These are phyloP conservation scores for Cystobasidium tubakii DNA, from an alignment of 768 basidiomycete species.

Conservation along the genomic window DNA sequence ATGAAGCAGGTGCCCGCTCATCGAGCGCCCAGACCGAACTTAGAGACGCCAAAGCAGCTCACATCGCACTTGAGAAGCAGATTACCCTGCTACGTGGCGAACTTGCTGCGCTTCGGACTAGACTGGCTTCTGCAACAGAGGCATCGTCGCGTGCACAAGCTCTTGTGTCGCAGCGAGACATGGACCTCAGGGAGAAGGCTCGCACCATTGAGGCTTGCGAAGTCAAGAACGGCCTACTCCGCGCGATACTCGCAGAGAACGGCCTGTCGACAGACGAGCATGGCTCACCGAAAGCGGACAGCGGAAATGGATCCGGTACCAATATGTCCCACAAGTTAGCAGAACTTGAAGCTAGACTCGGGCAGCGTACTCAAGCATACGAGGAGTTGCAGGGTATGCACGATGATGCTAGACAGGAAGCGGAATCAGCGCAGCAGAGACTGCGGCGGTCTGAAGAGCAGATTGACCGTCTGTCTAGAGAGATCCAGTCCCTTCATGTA, in stretches of 20 bases:
- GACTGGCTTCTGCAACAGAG: conserved; percentile 63
- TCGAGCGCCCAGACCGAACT: conserved; percentile 37
- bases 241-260: conserved; percentile 79
- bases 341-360: conserved; percentile 74
- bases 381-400: conserved; percentile 33
- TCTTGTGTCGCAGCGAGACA: conserved; percentile 64
- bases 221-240: conserved; percentile 69
- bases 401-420: conserved; percentile 40
- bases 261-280: conserved; percentile 74
- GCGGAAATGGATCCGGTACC: conserved; percentile 49
- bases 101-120: conserved; percentile 69
- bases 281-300: conserved; percentile 47
- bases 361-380: conserved; percentile 71
- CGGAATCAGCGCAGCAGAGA: conserved; percentile 17
- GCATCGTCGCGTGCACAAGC: conserved; percentile 67
- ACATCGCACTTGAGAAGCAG: conserved; percentile 60
- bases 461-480: conserved; percentile 35
- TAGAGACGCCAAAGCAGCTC: conserved; percentile 33
- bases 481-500: conserved; percentile 35
- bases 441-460: conserved; percentile 33
- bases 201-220: conserved; percentile 65
- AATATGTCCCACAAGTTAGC: conserved; percentile 53
- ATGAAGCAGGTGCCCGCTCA: conserved; percentile 25
- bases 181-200: conserved; percentile 59
- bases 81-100: conserved; percentile 73